These are phyloP conservation scores for Phalaenopsis hybrid DNA, from an alignment of 116 monocot species.

Conservation along the genomic window DNA sequence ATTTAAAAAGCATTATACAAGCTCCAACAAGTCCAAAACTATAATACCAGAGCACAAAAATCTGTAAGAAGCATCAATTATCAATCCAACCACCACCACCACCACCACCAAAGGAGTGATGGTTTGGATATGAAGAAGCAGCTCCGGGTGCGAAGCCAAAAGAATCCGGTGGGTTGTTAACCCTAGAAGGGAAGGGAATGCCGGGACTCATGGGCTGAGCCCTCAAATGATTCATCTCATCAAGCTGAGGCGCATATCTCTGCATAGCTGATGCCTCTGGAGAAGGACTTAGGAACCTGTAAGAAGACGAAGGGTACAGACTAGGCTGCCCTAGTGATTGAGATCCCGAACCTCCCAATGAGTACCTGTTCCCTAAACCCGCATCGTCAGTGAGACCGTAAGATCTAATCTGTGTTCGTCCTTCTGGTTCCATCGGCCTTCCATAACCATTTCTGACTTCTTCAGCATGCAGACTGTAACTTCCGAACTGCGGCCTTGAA, in stretches of 20 bases:
- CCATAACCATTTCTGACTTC: constrained; percentile 4
- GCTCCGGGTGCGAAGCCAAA: constrained; percentile 20
- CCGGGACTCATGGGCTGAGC: constrained; percentile 1
- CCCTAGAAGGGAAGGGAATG: constrained; percentile 6
- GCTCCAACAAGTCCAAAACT: too few species aligned
- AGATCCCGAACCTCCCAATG: constrained; percentile 12
- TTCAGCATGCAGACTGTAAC: background rate
- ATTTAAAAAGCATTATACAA: too few species aligned
- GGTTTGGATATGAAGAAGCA: constrained; percentile 14
- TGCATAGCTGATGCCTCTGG: constrained; percentile 31
- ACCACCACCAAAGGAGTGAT: constrained; percentile 16
- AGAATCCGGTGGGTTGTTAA: constrained; percentile 8
- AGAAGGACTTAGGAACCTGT: constrained; percentile 13
- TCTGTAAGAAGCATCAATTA: constrained; percentile 12
- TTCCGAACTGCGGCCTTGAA: background rate
- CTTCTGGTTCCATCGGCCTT: background rate
- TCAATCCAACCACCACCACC: constrained; percentile 23
- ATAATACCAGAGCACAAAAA: too few species aligned
- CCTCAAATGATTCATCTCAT: constrained; percentile 33
- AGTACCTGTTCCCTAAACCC: constrained; percentile 16
- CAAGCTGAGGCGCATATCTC: constrained; percentile 49
- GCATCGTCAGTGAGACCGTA: constrained; percentile 1
- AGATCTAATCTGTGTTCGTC: background rate
- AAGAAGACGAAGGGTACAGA: constrained; percentile 4
- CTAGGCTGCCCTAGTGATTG: constrained; percentile 2